Base-by-base conservation (phyloP, 116 monocot species). In the Iris pallida region DNA sequence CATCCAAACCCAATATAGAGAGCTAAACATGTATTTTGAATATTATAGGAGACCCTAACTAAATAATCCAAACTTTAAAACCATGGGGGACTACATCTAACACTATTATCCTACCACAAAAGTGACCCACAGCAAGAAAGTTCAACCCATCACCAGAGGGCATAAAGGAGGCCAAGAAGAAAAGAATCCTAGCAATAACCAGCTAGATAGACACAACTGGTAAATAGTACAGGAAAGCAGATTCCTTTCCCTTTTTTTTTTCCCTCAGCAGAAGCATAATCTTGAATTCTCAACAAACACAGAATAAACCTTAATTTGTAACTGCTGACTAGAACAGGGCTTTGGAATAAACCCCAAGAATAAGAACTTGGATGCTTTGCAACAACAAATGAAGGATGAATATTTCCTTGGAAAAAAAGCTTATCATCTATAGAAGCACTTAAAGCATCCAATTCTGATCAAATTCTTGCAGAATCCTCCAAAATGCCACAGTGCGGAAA, bases 111-210 rank as follows among this genome's bases (percentile, higher is more conserved):
- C 66, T 69, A 55, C 77, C 56, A 44, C 64, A 30, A 74, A 85
- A 78, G 66, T 74, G 63, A 20, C 76, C 58, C 70, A 79, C 60
- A 74, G 51, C 70, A 78, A 65, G 73, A 88, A 92, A 83, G 80
- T 64, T 62, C 0, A 65, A 75, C 59, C 81, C 84, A 86, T 81
- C 65, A 82, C 56, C 30, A 30, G 30, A 65, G 11, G 78, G 79
- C 72, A 82, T 83, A 83, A 81, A 86, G 83, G 78, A 62, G 47
- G 60, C 48, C 73, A 77, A 70, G 64, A 79, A 61, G 68, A 77
- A 88, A 30, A 71, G 71, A 69, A 69, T 76, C 54, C 58, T 55
- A 89, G 59, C 70, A 79, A 69, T 66, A 62, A 66, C 64, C 73
- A 73, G 63, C 11, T 51, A 51, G 49, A 51, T n/a, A n/a, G n/a